Evolutionary conservation across 2,329 filamentous ascomycete species (phyloP).

Genomic region (Teratosphaeria nubilosa): DNA sequence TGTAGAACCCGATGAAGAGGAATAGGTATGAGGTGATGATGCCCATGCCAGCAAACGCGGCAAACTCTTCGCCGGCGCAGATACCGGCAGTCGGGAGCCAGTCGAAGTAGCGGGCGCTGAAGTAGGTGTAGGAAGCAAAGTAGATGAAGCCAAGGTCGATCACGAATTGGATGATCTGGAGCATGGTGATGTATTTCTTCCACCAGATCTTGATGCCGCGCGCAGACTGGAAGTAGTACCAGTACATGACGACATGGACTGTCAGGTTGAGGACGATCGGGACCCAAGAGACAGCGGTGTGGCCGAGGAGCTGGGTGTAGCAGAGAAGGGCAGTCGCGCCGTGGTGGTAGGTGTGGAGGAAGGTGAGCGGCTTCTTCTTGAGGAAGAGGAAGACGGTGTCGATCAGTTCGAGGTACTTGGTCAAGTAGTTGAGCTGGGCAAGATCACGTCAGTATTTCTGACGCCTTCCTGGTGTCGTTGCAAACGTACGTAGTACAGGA

Average conservation of each 20-base stretch:
- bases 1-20: conserved; percentile 98
- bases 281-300: conserved; percentile 91
- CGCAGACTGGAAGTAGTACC: conserved; percentile 99
- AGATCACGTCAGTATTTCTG: neutral
- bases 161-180: conserved; percentile 95
- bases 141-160: conserved; percentile 97
- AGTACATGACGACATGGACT: conserved; percentile 99
- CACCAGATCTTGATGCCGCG: conserved; percentile 95
- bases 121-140: conserved; percentile 99
- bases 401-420: conserved; percentile 91
- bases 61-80: conserved; percentile 94
- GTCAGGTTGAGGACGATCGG: conserved; percentile 84
- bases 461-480: neutral
- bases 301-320: conserved; percentile 92
- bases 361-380: conserved; percentile 99
- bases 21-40: conserved; percentile 92
- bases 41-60: conserved; percentile 80
- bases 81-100: conserved; percentile 73
- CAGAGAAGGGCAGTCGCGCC: conserved; percentile 92
- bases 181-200: conserved; percentile 98
- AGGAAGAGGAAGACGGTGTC: conserved; percentile 96
- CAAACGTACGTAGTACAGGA: conserved; percentile 84
- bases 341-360: conserved; percentile 98
- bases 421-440: conserved; percentile 88
- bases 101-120: conserved; percentile 80